Base-by-base conservation (phyloP, 2,329 filamentous ascomycete species). In the Cryphonectria parasitica region DNA sequence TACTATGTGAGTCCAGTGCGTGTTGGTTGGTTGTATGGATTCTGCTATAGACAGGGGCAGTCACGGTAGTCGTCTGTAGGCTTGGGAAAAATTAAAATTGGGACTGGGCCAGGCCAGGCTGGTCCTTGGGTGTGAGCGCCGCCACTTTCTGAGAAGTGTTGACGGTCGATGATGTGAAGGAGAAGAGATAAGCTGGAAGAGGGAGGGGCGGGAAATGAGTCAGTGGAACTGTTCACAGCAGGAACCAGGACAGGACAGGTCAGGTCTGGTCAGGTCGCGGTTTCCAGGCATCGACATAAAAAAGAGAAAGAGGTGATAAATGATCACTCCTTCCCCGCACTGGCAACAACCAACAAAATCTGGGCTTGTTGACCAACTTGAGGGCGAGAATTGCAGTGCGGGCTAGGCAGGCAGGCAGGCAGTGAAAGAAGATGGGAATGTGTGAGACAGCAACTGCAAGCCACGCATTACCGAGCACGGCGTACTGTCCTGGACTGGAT, bases 141-240 rank as follows among this genome's bases (percentile, higher is more conserved):
- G 45, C 45, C 45, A 10, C 45, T 49, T n/a, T n/a, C 45, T n/a
- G 45, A 22, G 43, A 45, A 15, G 34, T 34, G 54, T 11, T 2
- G 54, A 22, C 28, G 28, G 17, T 7, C 7, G 56, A 19, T 22
- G 39, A 54, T 28, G 61, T 39, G 41, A 52, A 52, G 17, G 58
- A n/a, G 58, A 36, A 36, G 31, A 61, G 13, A n/a, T 49, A 49
- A 22, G 45, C 22, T n/a, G 34, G 17, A 22, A 22, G 6, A 39
- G 58, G 19, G 8, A 19, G 58, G 58, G 22, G 31, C 31, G 34
- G 58, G 28, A 11, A n/a, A 39, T 39, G 56, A 22, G 58, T 54
- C 64, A 25, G 64, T 66, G 64, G 43, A 56, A 66, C 45, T 66
- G 64, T 54, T 66, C 64, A 66, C 45, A 54, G 19, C 31, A 66